Base-by-base conservation (phyloP, 192 early-diverging fungal genomes). In the Rhizophagus sp. region DNA sequence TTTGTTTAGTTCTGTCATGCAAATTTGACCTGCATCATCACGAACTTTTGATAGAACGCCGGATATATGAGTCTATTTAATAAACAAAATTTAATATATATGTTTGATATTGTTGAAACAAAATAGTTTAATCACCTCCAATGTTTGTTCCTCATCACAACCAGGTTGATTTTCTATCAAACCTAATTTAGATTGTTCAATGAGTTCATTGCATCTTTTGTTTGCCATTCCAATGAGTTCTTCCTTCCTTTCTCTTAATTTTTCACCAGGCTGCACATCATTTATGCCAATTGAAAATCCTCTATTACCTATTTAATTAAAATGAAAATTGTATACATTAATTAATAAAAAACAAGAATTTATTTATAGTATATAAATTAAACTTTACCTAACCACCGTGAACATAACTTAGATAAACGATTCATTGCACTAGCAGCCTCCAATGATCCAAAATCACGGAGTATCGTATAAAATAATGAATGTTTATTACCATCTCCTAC, bases 211-310 rank as follows among this genome's bases (percentile, higher is more conserved):
- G 80, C 97, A 98, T 81, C 92, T 85, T 3, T 76, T 85, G 81
- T 99, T 98, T 3, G 95, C 97, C 7, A 89, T 87, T n/a, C 83
- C 76, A 70, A 99, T 94, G 30, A 92, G 86, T 1, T 87, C 82
- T 69, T 96, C 92, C 86, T 98, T 99, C 82, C 91, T 91, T 44
- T 88, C 83, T 6, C 90, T 79, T 50, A 99, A 89, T 62, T 85
- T 83, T n/a, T 87, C 86, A 15, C 95, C 94, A 4, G 98, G 96
- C 72, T 92, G 95, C 30, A 99, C 97, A 88, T 99, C 98, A 76
- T 95, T 94, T 63, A 99, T 96, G 65, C 98, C 98, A 75, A 99
- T 99, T 5, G 97, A 98, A 83, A 99, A 99, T 62, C 98, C 98
- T 74, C 92, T 91, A 82, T 97, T 95, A 0, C 92, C 94, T 86